phyloP scores from a whole-genome alignment of 2,329 filamentous ascomycete genomes.

The Aspergillus spinulosporus region DNA sequence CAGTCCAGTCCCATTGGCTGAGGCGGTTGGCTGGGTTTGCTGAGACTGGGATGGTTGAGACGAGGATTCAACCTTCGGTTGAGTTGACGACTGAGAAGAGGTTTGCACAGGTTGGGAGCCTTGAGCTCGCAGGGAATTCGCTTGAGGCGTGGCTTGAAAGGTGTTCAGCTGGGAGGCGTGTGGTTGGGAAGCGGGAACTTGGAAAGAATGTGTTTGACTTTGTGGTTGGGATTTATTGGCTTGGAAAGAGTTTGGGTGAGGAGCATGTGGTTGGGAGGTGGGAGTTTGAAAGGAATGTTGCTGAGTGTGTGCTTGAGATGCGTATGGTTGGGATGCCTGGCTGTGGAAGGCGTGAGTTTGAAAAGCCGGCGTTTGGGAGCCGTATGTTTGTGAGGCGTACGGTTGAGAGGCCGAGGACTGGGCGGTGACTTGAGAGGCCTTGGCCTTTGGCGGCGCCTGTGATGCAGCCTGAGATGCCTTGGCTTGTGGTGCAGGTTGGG shows the following conservation, averaged over 20 bases:
- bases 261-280: background rate
- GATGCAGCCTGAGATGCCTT: background rate
- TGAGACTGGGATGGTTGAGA: background rate
- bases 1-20: constrained; percentile 19
- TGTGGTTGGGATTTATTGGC: background rate
- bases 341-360: background rate
- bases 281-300: background rate
- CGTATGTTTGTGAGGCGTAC: background rate
- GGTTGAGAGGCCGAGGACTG: background rate
- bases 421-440: background rate
- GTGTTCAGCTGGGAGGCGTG: background rate
- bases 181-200: background rate
- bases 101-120: background rate
- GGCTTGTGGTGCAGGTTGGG: too few relatives aligned
- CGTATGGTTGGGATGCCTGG: background rate
- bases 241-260: background rate
- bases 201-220: background rate
- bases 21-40: background rate
- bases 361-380: background rate
- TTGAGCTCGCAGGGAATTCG: background rate
- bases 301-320: background rate
- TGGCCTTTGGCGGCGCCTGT: background rate
- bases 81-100: background rate
- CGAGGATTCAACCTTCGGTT: too few relatives aligned
- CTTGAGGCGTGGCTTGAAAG: background rate